Evolutionary conservation across 441 rosid genomes (phyloP).

Genomic region (Corymbia calophylla): DNA sequence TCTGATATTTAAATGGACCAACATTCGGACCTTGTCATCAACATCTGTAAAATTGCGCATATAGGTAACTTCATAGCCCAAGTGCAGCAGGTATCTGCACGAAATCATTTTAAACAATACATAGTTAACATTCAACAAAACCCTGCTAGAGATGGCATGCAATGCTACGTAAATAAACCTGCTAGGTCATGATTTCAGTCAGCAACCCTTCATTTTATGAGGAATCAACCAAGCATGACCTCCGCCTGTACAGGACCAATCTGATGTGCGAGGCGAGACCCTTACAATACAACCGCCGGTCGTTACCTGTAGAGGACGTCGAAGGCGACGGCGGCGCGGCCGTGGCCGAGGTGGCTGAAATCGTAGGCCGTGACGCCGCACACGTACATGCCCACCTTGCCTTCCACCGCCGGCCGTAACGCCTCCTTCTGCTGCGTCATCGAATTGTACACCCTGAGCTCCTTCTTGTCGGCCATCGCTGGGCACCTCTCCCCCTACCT

Average conservation of each 20-base stretch:
- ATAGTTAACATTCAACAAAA: not conserved
- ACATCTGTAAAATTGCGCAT: constrained; percentile 66
- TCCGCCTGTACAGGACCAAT: not conserved
- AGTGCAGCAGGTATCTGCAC: constrained; percentile 54
- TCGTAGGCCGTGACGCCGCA: constrained; percentile 94
- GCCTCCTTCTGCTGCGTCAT: constrained; percentile 60
- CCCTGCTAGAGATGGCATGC: not conserved
- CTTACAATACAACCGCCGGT: too few species aligned
- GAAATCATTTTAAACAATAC: constrained; percentile 2
- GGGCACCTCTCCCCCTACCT: not conserved
- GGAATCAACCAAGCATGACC: not conserved
- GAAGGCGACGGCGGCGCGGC: constrained; percentile 83
- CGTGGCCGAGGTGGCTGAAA: constrained; percentile 91
- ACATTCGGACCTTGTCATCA: constrained; percentile 59
- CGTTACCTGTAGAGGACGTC: constrained; percentile 63
- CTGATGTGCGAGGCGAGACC: not conserved
- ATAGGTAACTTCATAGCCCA: constrained; percentile 59
- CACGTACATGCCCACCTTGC: constrained; percentile 77
- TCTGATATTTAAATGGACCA: not conserved
- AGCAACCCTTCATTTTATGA: not conserved
- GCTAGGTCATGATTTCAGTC: not conserved
- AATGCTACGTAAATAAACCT: not conserved
- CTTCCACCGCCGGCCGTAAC: constrained; percentile 44
- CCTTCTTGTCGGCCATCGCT: constrained; percentile 18
- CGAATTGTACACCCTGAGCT: constrained; percentile 54